These are phyloP conservation scores for Sphagnum tenellum DNA, from an alignment of 225 moss, liverwort and hornwort genomes.

Conservation along the genomic window DNA sequence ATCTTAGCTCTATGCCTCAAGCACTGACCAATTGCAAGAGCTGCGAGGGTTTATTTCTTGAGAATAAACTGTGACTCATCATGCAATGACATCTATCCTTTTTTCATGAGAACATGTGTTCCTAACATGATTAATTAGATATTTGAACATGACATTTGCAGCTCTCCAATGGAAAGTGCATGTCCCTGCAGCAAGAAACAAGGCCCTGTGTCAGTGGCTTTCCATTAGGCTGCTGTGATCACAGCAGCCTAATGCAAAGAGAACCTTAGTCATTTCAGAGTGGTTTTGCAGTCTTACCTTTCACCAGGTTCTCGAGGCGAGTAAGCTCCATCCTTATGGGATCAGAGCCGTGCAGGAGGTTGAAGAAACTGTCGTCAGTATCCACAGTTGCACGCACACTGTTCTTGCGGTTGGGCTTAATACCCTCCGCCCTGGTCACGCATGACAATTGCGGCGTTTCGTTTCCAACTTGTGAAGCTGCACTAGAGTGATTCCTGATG, in stretches of 20 bases:
- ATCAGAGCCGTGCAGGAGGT: constrained; percentile 96
- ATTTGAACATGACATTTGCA: too few species aligned
- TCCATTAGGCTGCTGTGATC: neutral
- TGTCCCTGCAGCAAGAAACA: too few species aligned
- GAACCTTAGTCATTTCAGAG: neutral
- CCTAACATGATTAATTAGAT: too few species aligned
- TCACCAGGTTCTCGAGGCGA: constrained; percentile 92
- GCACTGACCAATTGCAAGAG: too few species aligned
- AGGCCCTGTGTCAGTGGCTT: too few species aligned
- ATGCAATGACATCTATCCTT: too few species aligned
- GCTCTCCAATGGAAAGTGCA: too few species aligned
- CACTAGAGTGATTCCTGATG: constrained; percentile 46
- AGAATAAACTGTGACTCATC: too few species aligned
- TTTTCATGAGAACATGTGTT: too few species aligned
- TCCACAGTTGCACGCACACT: constrained; percentile 57
- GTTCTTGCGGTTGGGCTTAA: constrained; percentile 65
- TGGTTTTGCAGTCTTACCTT: constrained; percentile 49
- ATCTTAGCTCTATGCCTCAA: too few species aligned
- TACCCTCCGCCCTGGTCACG: constrained; percentile 41
- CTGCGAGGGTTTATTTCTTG: too few species aligned
- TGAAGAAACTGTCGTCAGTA: constrained; percentile 67
- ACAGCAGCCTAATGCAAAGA: neutral
- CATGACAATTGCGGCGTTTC: constrained; percentile 39
- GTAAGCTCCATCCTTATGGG: constrained; percentile 98
- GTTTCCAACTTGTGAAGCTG: constrained; percentile 47